Percentiles rank a stretch among this genome's conserved stretches.
These are phyloP conservation scores for Colletotrichum magnum DNA, from an alignment of 2,329 filamentous ascomycete species.

Conservation along the genomic window DNA sequence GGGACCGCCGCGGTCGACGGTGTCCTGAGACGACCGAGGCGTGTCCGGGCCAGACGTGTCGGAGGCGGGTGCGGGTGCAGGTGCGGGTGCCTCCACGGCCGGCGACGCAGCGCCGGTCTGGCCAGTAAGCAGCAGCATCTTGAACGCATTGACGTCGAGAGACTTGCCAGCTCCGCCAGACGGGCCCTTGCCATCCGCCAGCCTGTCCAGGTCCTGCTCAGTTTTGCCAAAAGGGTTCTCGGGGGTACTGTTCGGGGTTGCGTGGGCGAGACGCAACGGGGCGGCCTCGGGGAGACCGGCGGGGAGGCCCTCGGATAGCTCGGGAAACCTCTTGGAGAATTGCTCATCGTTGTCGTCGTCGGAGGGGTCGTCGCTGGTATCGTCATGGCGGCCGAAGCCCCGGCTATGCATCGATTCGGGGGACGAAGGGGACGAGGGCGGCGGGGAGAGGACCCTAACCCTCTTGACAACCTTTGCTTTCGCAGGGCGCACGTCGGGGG, in stretches of 20 bases:
- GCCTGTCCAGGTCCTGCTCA: constrained; percentile 63
- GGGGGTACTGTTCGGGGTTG: constrained; percentile 49
- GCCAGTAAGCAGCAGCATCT: constrained; percentile 81
- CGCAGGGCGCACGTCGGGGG: constrained; percentile 34
- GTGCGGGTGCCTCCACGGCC: constrained; percentile 45
- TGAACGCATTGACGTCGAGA: constrained; percentile 85
- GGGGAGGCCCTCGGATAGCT: constrained; percentile 36
- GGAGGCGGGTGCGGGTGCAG: constrained; percentile 45
- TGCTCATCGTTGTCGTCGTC: constrained; percentile 40
- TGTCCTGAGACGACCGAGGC: constrained; percentile 72
- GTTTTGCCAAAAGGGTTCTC: constrained; percentile 72
- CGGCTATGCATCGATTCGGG: constrained; percentile 49
- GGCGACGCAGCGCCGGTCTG: constrained; percentile 56
- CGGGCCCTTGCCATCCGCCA: constrained; percentile 49
- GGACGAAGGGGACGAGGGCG: constrained; percentile 71
- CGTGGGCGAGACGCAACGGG: constrained; percentile 41
- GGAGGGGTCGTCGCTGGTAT: constrained; percentile 49
- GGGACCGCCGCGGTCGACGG: constrained; percentile 64
- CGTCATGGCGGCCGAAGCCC: constrained; percentile 46
- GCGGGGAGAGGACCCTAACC: constrained; percentile 76
- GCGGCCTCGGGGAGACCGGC: constrained; percentile 35
- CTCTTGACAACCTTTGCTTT: constrained; percentile 73
- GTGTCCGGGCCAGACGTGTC: constrained; percentile 55
- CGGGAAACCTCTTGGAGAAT: constrained; percentile 39
- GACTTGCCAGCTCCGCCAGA: constrained; percentile 53